Evolutionary conservation across 1,284 basidiomycete species (phyloP), one percentile per base, ranked within the genome.

Genomic region (Ceratobasidium sp.): DNA sequence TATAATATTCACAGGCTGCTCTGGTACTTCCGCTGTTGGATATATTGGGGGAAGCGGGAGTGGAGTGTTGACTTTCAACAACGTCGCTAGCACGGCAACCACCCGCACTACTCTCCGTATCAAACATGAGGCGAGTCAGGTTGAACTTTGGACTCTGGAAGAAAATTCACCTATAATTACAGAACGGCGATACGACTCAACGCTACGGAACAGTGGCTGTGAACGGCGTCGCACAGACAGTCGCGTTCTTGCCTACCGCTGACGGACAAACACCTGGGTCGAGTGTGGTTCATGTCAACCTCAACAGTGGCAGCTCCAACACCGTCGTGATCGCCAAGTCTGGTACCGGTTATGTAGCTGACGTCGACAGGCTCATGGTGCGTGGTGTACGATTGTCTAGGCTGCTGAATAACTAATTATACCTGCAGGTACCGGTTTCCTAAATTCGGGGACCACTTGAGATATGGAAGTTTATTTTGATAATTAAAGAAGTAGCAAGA

Each of bases 331-430:
- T 77, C 14, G 36, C 74, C 36, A 65, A 67, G 31, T 54, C 64
- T n/a, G 72, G 62, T 27, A 57, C 45, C 24, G 76, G 76, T 33
- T 72, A 72, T 29, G 72, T 62, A 1, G 59, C 75, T 17, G 72
- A 77, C 63, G 54, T 77, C 36, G 76, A 77, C 74, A 47, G 76
- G 41, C 60, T 77, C n/a, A 77, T 77, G 75, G 76, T 77, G 36
- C 17, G 69, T 60, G 8, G 57, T 5, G 31, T 33, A 50, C 48
- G 14, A 22, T 50, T 27, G 8, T 19, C 19, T 9, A 15, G 22
- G 24, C 48, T 48, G 1, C 19, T 27, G 9, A 1, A 31, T 1
- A 7, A 48, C 47, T 64, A 11, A 64, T 41, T 17, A n/a, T n/a
- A n/a, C n/a, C n/a, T n/a, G n/a, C n/a, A n/a, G n/a, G n/a, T n/a